Evolutionary conservation across 2,329 filamentous ascomycete species (phyloP), one percentile per base, ranked within the genome.

Genomic region (Annulohypoxylon truncatum): DNA sequence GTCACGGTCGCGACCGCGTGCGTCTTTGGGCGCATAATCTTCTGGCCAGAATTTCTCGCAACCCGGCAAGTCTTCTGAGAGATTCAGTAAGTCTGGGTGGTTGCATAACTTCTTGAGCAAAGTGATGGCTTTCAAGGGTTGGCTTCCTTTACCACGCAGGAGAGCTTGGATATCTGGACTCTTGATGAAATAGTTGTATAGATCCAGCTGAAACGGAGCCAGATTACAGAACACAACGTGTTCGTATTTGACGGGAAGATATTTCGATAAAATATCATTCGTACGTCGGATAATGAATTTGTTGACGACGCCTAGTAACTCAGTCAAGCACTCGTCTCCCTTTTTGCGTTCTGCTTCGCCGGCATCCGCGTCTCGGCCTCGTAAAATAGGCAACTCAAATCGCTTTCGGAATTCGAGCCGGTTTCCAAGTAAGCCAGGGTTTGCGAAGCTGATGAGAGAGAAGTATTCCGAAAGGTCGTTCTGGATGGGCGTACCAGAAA

Each of bases 401-500:
- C 92, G 90, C 78, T 98, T 98, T 71, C 95, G 91, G 77, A 99
- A 99, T 44, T 99, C 96, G 47, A 89, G 87, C 24, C 94, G 89
- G 7, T 92, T 96, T 13, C 96, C 96, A 1, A 99, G 88, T 35
- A 98, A 87, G 71, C 93, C 92, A 0, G 96, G 96, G 72, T 99
- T 99, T 26, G 96, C 96, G 75, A 99, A 99, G 78, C 95, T 97
- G 64, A 98, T 92, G 8, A 99, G 85, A 2, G 96, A 90, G 74
- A 97, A 99, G 79, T 99, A 99, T 77, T 99, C 96, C 0, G 95
- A 96, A n/a, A 99, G 81, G 77, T 99, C 96, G 74, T 99, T 99
- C 75, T 99, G 96, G 63, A 99, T 99, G 0, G 96, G 96, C 0
- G 96, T 99, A 64, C 96, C 96, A 0, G 96, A 98, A 13, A 99